These are phyloP conservation scores for Ceratobasidium papillatum DNA, from an alignment of 1,284 basidiomycete species.

Conservation along the genomic window DNA sequence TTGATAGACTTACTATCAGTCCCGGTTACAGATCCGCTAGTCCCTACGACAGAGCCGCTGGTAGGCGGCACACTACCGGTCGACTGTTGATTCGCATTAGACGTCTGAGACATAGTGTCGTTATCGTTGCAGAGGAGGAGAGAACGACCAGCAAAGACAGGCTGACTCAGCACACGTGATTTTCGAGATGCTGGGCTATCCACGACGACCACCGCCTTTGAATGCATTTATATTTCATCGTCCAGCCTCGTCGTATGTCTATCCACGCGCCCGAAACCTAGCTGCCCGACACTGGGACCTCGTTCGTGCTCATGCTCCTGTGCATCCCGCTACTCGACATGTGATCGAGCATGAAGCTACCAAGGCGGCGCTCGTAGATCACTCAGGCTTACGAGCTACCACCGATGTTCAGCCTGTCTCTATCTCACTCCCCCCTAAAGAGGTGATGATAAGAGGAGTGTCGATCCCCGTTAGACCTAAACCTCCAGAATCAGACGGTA, in stretches of 20 bases:
- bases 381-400: neutral
- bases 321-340: constrained; percentile 19
- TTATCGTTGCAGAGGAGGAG: neutral
- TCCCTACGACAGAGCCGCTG: neutral
- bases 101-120: constrained; percentile 26
- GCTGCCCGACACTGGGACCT: constrained; percentile 24
- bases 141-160: neutral
- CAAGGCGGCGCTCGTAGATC: constrained; percentile 1
- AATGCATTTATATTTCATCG: neutral
- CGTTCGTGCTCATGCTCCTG: neutral
- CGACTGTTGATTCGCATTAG: neutral
- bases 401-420: neutral
- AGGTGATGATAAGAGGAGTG: constrained; percentile 9
- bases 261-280: neutral
- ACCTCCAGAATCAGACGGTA: constrained; percentile 29
- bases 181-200: neutral
- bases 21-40: neutral
- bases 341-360: constrained; percentile 13
- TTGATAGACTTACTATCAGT: neutral
- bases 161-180: constrained; percentile 32
- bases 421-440: neutral
- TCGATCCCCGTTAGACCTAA: neutral
- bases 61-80: neutral
- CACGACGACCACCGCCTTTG: neutral
- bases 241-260: neutral